Evolutionary conservation across 2,329 filamentous ascomycete genomes (phyloP), one percentile per base, ranked within the genome.

Genomic region (Botrytis pseudocinerea): DNA sequence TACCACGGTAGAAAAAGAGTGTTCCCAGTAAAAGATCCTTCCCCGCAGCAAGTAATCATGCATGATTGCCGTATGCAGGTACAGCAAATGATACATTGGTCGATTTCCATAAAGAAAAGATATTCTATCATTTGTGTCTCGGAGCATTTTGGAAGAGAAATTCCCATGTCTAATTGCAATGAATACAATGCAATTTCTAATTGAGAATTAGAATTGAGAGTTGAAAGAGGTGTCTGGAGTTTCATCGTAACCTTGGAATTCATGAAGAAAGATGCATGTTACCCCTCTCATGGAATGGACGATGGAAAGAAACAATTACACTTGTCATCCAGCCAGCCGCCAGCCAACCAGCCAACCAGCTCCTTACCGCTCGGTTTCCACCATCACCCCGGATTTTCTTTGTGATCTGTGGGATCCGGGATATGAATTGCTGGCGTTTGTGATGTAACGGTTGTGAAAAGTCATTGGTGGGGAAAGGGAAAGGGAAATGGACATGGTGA

Each of bases 51-150:
- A 22, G 3, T 35, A 35, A 60, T 4, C 54, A 32, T 60, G 57
- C 57, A 60, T 60, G 28, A 12, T 60, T 60, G 57, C 18, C 28
- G 57, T 22, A 60, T 60, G 57, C 57, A 60, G 57, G 57, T 60
- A 35, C 57, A 60, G 35, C 57, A 60, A 60, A 60, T 60, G 8
- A 59, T 60, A 60, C 57, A 60, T 60, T 38, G 57, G 32, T 14
- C 32, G 20, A 38, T 35, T 22, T 60, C 8, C 18, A 35, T 35
- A 16, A 22, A 10, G 20, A 38, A 60, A 60, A 60, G 28, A 60
- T 35, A 35, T 60, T 60, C 9, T 60, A 32, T 60, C 57, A 35
- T 60, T 60, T 32, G 57, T 60, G 59, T 61, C 59, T 61, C 59
- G 59, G 59, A 38, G 40, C 22, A 40, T 61, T n/a, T 28, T 16